Base-by-base conservation (phyloP, 1,284 basidiomycete species). In the Cryptococcus neoformans region DNA sequence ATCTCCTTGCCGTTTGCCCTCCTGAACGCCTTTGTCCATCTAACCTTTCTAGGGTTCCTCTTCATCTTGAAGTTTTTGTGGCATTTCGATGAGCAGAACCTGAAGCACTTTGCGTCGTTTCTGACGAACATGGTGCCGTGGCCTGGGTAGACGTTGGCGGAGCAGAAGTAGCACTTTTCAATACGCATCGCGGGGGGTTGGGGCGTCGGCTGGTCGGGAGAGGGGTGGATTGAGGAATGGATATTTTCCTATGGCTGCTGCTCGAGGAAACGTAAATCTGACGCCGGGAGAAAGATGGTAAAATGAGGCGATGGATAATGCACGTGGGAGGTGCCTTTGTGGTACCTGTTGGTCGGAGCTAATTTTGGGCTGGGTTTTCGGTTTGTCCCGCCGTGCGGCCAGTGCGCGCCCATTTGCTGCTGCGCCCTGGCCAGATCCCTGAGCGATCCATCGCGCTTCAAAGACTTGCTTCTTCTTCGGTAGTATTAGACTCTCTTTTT, bases 1-100 rank as follows among this genome's bases (percentile, higher is more conserved):
- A 99, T 99, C 81, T 99, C 96, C 81, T 99, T 99, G 63, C 96
- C 96, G 58, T 93, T 91, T 28, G 96, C 92, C 78, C 95, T 97
- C 68, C 96, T 85, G 85, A 99, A 99, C 14, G 96, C 96, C 80
- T 99, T 99, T 54, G 96, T 99, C 96, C 96, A 99, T 70, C 92
- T 85, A 51, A 99, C 94, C 81, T 99, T 99, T 64, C 96, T 87
- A 49, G 96, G 96, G 80, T 99, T 99, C 51, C 96, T 89, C 83
- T 99, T 99, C 95, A 99, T 97, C 80, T 97, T 97, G 85, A 97
- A 97, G 80, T 96, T 97, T 80, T 97, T 97, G 78, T 95, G 90
- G 75, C 92, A 98, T 89, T 97, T 97, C 73, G 92, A 93, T 12
- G 91, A 90, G 78, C 94, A 98, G 79, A 98, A 97, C 52, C 93